Evolutionary conservation across 2,329 filamentous ascomycete species (phyloP), one percentile per base, ranked within the genome.

Genomic region (Magnaporthiopsis poae): DNA sequence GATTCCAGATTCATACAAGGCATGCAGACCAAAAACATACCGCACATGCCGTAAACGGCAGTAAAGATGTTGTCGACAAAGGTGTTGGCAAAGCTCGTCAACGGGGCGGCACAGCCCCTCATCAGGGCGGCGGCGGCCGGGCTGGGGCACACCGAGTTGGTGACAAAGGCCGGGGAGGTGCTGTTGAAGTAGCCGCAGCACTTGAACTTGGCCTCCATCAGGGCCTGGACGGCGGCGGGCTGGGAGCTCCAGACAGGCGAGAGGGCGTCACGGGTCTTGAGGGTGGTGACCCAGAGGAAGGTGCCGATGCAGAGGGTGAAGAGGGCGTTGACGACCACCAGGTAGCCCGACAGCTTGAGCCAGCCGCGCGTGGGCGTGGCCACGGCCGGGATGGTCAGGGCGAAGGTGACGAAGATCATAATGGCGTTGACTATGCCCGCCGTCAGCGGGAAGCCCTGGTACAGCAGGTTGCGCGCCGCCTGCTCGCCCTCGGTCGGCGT

Each of bases 151-250:
- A 83, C 85, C 7, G 76, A 70, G 71, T 93, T 88, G 66, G 84
- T 86, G 69, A 91, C 81, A 74, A 93, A 94, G 65, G 88, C 86
- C 13, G 89, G 89, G 15, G 85, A 82, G 5, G 87, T 89, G 75
- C 84, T 86, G 78, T 92, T 91, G 71, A 85, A 78, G 78, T 91
- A 95, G 69, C 91, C 91, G 72, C 91, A 95, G 84, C 91, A 95
- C 71, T 86, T 75, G 75, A 94, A 93, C 87, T 92, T 73, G 31
- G 85, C 82, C 76, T 95, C 90, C 74, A 95, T 81, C 66, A 93
- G 78, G 69, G 84, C 85, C 76, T 92, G 89, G 4, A 87, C 80
- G 1, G 77, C 71, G 0, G 82, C 72, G 3, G 83, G 73, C 75
- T 90, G 86, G 5, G 77, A 73, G 31, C 80, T 78, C 84, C 89